Evolutionary conservation across 2,329 filamentous ascomycete species (phyloP).

Genomic region (Stagonosporopsis tanaceti): DNA sequence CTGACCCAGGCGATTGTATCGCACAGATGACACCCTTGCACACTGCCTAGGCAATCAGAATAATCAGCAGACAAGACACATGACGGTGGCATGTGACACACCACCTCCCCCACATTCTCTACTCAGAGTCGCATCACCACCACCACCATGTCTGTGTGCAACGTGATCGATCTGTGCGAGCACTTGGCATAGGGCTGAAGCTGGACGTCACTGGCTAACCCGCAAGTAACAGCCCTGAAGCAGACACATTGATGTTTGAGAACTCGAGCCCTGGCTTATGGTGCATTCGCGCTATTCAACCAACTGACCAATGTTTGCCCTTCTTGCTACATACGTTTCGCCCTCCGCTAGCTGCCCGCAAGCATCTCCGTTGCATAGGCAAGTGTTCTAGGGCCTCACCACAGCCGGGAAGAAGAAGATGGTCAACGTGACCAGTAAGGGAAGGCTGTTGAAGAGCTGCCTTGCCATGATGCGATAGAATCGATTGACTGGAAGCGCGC

Average conservation of each 20-base stretch:
- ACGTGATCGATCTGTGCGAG: constrained; percentile 11
- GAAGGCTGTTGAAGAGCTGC: neutral
- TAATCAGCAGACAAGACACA: constrained; percentile 29
- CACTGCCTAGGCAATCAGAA: constrained; percentile 24
- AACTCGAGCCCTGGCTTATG: neutral
- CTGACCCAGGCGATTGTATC: constrained; percentile 11
- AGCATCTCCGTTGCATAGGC: too few species aligned
- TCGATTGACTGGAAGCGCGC: neutral
- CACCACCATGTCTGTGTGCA: constrained; percentile 9
- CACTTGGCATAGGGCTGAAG: constrained; percentile 7
- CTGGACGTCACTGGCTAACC: neutral
- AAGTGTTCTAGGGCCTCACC: neutral
- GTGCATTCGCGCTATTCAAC: neutral
- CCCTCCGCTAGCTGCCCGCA: neutral
- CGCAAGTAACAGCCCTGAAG: neutral
- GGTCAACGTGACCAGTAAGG: constrained; percentile 11
- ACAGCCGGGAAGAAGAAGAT: constrained; percentile 21
- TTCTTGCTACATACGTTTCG: neutral
- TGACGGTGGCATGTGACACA: constrained; percentile 34
- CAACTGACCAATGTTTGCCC: neutral
- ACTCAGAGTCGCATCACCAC: constrained; percentile 12
- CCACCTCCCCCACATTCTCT: constrained; percentile 32
- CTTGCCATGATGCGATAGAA: constrained; percentile 13
- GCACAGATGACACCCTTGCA: constrained; percentile 34
- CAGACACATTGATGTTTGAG: neutral